Percentiles rank a stretch among this genome's conserved stretches.
phyloP scores from a whole-genome alignment of 106 monocot genomes.

The Phalaenopsis equestris region DNA sequence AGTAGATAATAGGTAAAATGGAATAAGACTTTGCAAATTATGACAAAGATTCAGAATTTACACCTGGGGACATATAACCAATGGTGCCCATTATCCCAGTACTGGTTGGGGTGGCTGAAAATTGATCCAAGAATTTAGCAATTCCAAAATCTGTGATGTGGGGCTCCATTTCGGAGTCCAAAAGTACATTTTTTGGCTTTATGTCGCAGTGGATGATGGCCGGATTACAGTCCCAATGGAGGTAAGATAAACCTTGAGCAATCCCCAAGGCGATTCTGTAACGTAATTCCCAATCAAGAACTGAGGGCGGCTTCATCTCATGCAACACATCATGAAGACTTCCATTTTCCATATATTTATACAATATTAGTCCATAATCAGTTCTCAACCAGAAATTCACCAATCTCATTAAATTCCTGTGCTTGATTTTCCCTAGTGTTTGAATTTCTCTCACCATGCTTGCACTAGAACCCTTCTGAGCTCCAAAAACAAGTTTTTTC shows the following conservation, averaged over 20 bases:
- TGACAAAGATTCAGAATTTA: not conserved
- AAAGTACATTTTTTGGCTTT: constrained; percentile 85
- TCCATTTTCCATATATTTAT: constrained; percentile 82
- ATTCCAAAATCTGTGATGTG: constrained; percentile 95
- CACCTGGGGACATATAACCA: constrained; percentile 90
- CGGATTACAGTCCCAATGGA: constrained; percentile 81
- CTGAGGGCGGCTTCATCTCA: constrained; percentile 33
- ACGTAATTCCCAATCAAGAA: constrained; percentile 53
- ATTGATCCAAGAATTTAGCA: constrained; percentile 54
- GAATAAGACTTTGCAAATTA: not conserved
- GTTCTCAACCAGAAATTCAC: constrained; percentile 48
- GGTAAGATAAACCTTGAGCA: constrained; percentile 76
- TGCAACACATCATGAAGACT: constrained; percentile 87
- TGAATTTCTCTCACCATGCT: constrained; percentile 69
- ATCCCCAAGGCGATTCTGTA: constrained; percentile 69
- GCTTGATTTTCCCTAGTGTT: constrained; percentile 64
- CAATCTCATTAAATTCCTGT: constrained; percentile 68
- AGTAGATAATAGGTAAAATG: not conserved
- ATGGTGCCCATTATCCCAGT: constrained; percentile 59
- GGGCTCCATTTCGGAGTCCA: constrained; percentile 73
- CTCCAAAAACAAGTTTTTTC: constrained; percentile 45
- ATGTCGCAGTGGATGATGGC: constrained; percentile 86
- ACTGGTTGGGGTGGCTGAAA: constrained; percentile 26
- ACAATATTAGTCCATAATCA: constrained; percentile 59
- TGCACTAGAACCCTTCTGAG: constrained; percentile 22